phyloP scores from a whole-genome alignment of 768 basidiomycete species.

The Pleurotus cornucopiae region DNA sequence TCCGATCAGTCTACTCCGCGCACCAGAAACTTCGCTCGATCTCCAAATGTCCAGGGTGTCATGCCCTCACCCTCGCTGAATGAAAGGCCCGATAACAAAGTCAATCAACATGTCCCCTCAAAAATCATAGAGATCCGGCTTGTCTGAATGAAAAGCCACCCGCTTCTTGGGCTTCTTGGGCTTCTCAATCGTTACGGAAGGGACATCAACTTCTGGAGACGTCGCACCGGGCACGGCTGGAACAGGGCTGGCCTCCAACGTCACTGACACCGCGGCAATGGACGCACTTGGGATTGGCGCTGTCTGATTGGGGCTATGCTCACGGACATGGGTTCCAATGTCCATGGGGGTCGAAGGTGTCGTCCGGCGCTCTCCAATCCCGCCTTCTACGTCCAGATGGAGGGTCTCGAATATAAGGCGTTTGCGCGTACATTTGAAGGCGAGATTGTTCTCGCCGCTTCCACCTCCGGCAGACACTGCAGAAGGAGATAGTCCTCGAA shows the following conservation, averaged over 20 bases:
- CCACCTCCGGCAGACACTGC: constrained; percentile 42
- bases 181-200: constrained; percentile 13
- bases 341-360: constrained; percentile 30
- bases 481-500: constrained; percentile 73
- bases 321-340: constrained; percentile 11
- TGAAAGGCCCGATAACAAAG: not conserved
- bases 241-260: constrained; percentile 30
- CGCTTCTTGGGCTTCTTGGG: constrained; percentile 55
- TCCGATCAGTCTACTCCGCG: constrained; percentile 1
- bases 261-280: constrained; percentile 38
- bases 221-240: constrained; percentile 3
- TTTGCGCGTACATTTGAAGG: constrained; percentile 89
- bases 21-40: not conserved
- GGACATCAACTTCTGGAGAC: not conserved
- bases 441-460: constrained; percentile 93
- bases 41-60: not conserved
- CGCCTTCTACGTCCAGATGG: constrained; percentile 85
- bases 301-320: constrained; percentile 6
- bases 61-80: constrained; percentile 4
- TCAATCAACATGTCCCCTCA: constrained; percentile 24
- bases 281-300: constrained; percentile 12
- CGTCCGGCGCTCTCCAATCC: constrained; percentile 72
- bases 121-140: constrained; percentile 73
- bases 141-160: constrained; percentile 65
- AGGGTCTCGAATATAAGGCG: constrained; percentile 87